Evolutionary conservation across 805 yeast genomes (phyloP).

Genomic region (Schwanniomyces occidentalis): DNA sequence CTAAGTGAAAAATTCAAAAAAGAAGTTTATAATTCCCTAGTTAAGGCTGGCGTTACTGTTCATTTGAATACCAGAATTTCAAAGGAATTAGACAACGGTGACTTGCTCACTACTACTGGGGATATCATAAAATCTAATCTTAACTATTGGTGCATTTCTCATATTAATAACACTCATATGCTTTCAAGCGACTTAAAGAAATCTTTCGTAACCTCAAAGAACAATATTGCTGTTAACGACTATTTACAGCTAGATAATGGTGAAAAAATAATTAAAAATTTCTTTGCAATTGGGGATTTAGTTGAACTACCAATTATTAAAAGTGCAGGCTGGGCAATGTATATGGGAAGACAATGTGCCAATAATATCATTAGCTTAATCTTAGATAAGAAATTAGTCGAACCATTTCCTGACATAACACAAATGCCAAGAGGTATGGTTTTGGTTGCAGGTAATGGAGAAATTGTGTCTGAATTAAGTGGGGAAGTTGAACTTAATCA

Average conservation of each 20-base stretch:
- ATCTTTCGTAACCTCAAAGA: conserved; percentile 24
- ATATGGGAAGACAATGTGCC: conserved; percentile 41
- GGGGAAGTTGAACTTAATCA: conserved; percentile 36
- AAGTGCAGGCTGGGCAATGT: conserved; percentile 48
- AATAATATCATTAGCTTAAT: conserved; percentile 33
- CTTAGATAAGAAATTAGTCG: conserved; percentile 30
- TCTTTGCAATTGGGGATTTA: conserved; percentile 41
- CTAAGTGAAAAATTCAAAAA: conserved; percentile 30
- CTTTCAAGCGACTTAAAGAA: conserved; percentile 20
- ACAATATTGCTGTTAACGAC: conserved; percentile 36
- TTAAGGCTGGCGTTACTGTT: conserved; percentile 27
- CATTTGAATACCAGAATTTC: conserved; percentile 31
- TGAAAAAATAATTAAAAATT: conserved; percentile 18
- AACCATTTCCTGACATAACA: conserved; percentile 32
- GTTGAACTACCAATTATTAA: conserved; percentile 41
- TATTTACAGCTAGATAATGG: conserved; percentile 32
- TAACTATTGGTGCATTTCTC: conserved; percentile 39
- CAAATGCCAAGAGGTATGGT: conserved; percentile 45
- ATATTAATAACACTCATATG: conserved; percentile 32
- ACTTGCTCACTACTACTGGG: conserved; percentile 28
- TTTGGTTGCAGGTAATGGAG: conserved; percentile 39
- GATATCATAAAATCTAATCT: conserved; percentile 26
- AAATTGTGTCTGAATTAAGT: conserved; percentile 35
- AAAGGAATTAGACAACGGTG: conserved; percentile 23
- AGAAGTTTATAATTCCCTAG: conserved; percentile 25